phyloP scores from a whole-genome alignment of 768 basidiomycete genomes.

The Symmetrospora coprosmae region DNA sequence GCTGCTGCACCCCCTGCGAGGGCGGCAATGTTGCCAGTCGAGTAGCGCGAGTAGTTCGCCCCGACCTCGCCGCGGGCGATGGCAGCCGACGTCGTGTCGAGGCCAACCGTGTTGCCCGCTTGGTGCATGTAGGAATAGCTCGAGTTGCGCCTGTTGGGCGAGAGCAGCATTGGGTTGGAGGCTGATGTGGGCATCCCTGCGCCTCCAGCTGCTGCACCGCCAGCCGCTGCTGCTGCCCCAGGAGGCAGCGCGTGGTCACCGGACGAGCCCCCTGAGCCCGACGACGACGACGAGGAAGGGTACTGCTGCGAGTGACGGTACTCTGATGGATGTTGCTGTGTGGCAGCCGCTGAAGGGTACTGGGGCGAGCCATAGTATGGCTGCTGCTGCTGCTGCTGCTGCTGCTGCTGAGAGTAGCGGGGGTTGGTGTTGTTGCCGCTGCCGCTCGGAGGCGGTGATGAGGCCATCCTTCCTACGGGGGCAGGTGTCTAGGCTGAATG shows the following conservation, averaged over 20 bases:
- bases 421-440: background rate
- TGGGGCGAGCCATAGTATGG: no score
- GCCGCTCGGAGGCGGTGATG: background rate
- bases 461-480: no score
- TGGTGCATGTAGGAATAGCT: slow-evolving; percentile 6
- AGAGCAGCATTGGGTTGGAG: background rate
- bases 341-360: no score
- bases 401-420: background rate
- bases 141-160: slow-evolving; percentile 5
- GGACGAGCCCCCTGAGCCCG: background rate
- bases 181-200: no score
- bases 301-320: no score
- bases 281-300: no score
- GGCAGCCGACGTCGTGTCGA: slow-evolving; percentile 15
- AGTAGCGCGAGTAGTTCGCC: slow-evolving; percentile 15
- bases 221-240: background rate
- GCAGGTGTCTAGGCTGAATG: no score
- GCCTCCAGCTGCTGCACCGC: no score
- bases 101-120: slow-evolving; percentile 7
- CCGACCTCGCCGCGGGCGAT: slow-evolving; percentile 18
- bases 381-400: background rate
- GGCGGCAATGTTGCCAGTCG: slow-evolving; percentile 15
- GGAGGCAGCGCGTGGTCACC: no score
- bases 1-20: background rate
- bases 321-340: no score